A percentile compares a stretch with the other conserved stretches of the same genome.
These are phyloP conservation scores for Jamesozyma piceae DNA, from an alignment of 805 yeast genomes.

Conservation along the genomic window DNA sequence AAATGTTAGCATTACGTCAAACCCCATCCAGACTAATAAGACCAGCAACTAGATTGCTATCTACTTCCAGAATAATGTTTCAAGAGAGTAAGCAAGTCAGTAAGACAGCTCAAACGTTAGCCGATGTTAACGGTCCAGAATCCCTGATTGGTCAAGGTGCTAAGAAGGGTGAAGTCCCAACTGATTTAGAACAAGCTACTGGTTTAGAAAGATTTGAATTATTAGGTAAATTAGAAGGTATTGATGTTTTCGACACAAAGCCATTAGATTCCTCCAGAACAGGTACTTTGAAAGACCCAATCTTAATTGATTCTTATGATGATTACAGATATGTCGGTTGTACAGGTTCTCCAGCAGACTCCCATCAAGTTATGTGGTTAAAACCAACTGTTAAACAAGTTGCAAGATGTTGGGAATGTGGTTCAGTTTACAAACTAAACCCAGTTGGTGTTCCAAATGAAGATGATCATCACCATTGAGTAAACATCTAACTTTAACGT, in stretches of 20 bases:
- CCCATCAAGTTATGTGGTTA: conserved; percentile 88
- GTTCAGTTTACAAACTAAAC: conserved; percentile 84
- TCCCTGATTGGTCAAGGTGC: conserved; percentile 91
- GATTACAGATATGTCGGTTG: conserved; percentile 94
- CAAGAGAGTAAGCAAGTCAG: conserved; percentile 32
- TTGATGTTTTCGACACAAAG: conserved; percentile 82
- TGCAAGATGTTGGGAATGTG: conserved; percentile 98
- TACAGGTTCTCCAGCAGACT: conserved; percentile 90
- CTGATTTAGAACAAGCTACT: conserved; percentile 92
- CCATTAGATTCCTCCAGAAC: conserved; percentile 80
- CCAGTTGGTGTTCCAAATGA: conserved; percentile 73
- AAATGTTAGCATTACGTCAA: conserved; percentile 33
- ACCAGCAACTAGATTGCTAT: conserved; percentile 29
- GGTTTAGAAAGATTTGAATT: conserved; percentile 96
- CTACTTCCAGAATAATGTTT: conserved; percentile 25
- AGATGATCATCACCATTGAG: conserved; percentile 31
- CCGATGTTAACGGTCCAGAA: conserved; percentile 71
- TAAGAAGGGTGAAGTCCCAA: conserved; percentile 72
- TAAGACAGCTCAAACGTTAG: conserved; percentile 57
- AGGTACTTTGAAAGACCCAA: conserved; percentile 88
- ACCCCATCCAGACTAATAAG: conserved; percentile 22
- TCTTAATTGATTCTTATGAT: conserved; percentile 80
- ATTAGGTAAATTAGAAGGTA: conserved; percentile 90
- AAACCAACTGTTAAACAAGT: conserved; percentile 73
- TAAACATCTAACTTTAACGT: not conserved